Conservation (phyloP, 2,329 filamentous ascomycete genomes). For the Orbilia ellipsospora region DNA sequence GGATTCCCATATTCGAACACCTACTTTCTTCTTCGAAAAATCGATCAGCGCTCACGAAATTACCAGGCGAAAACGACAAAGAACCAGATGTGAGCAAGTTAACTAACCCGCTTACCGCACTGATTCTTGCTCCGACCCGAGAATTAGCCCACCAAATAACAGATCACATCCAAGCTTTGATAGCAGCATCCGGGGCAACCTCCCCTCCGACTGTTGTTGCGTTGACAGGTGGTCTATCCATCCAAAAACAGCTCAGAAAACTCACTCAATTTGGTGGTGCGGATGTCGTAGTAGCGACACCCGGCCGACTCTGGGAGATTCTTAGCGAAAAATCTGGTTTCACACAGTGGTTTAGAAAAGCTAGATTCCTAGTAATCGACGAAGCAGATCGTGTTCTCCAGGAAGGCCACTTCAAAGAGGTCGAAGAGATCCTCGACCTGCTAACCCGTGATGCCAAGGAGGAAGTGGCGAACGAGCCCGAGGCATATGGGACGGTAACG, state of each 20-base stretch:
- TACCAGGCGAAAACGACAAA: constrained; percentile 62
- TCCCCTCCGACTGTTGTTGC: constrained; percentile 74
- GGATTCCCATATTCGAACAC: constrained; percentile 88
- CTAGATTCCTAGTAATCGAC: constrained; percentile 88
- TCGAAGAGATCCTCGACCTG: constrained; percentile 84
- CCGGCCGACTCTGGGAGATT: constrained; percentile 93
- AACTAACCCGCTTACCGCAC: constrained; percentile 71
- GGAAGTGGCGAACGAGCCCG: constrained; percentile 57
- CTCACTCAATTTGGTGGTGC: constrained; percentile 72
- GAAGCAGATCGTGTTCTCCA: constrained; percentile 93
- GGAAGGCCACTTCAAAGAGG: constrained; percentile 94
- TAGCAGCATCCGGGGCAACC: constrained; percentile 68
- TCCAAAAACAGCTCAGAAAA: constrained; percentile 93
- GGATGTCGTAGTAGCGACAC: constrained; percentile 92
- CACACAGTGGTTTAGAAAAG: constrained; percentile 74
- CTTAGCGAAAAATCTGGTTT: constrained; percentile 79
- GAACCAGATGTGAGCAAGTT: constrained; percentile 61
- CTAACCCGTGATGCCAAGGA: constrained; percentile 74
- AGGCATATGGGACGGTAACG: constrained; percentile 32
- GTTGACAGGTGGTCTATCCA: constrained; percentile 88
- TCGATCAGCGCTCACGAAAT: constrained; percentile 42
- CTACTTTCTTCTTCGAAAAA: constrained; percentile 70
- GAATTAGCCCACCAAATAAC: constrained; percentile 93
- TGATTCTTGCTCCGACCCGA: constrained; percentile 90
- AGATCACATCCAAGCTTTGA: constrained; percentile 67